phyloP scores from a whole-genome alignment of 768 basidiomycete species.

The Terana coerulea region DNA sequence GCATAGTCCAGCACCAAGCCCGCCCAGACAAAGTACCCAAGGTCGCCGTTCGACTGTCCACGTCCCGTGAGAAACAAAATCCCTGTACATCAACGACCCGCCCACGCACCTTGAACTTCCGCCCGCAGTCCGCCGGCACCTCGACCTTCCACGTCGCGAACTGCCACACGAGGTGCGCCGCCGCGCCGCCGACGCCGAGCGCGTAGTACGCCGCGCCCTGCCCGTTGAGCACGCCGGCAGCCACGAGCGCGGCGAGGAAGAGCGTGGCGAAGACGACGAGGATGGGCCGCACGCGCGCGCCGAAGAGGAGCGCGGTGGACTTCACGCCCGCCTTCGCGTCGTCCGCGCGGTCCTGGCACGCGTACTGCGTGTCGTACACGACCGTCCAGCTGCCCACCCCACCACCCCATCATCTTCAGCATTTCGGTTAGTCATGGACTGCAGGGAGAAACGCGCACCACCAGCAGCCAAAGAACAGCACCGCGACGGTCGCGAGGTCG shows the following conservation, averaged over 20 bases:
- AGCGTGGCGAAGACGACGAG: conserved; percentile 46
- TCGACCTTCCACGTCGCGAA: background rate
- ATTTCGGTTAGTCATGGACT: no score
- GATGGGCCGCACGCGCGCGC: conserved; percentile 51
- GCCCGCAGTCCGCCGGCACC: background rate
- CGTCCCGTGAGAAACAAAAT: no score
- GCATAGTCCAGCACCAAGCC: background rate
- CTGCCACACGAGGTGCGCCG: conserved; percentile 8
- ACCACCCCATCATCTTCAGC: no score
- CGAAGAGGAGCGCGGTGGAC: conserved; percentile 73
- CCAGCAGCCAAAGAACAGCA: background rate
- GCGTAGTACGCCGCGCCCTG: background rate
- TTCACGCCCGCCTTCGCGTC: conserved; percentile 68
- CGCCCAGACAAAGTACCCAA: background rate
- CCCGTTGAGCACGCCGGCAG: conserved; percentile 42
- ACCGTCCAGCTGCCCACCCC: conserved; percentile 46
- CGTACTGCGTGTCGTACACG: conserved; percentile 66
- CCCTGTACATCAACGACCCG: background rate
- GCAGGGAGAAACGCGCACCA: no score
- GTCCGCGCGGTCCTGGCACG: conserved; percentile 73
- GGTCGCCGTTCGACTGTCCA: background rate
- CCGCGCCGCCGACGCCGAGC: conserved; percentile 40
- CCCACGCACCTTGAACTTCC: conserved; percentile 3
- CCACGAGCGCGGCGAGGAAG: conserved; percentile 49
- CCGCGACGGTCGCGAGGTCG: no score